Evolutionary conservation across 306 rosid species (phyloP), one percentile per base, ranked within the genome.

Genomic region (Begonia masoniana): DNA sequence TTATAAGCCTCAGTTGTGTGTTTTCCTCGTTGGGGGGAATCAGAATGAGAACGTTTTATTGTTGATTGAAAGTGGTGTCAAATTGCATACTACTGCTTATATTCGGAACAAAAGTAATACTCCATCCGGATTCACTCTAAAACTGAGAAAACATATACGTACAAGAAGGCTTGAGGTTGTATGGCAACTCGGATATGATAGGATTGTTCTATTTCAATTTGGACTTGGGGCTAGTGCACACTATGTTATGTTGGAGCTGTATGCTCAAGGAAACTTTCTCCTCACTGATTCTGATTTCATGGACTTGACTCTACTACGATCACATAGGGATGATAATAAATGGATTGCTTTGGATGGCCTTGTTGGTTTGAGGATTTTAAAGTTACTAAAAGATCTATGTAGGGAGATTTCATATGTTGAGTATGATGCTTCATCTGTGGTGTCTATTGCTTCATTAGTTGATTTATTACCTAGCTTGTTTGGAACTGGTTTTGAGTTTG

Each of bases 101-200:
- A 76, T 77, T 75, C 78, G 97, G 55, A 94, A 91, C 57, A 91
- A 91, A 61, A 91, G 96, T 72, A 85, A 85, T 60, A 91, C 97
- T 21, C 97, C 97, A 26, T 91, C 97, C 19, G 97, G 97, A 21
- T 91, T 91, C 64, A 85, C 99, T 54, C 96, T 91, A 52, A 86
- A 91, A 65, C 68, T 91, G 61, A 81, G 99, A 83, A 91, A 86
- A 63, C 99, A 91, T 71, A 78, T 91, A 54, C 73, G 99, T 13
- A 91, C 93, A 15, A 70, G 96, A 63, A 83, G 96, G 74, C 94
- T 91, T 14, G 99, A 91, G 76, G 99, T 83, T 79, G 96, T 91
- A 47, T 77, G 99, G 54, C 99, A 91, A 72, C 96, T 91, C 62
- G 99, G 99, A 66, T 91, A 91, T 35, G 99, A 91, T 81, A 64